Base-by-base conservation (phyloP, 306 rosid genomes). In the Datisca glomerata region DNA sequence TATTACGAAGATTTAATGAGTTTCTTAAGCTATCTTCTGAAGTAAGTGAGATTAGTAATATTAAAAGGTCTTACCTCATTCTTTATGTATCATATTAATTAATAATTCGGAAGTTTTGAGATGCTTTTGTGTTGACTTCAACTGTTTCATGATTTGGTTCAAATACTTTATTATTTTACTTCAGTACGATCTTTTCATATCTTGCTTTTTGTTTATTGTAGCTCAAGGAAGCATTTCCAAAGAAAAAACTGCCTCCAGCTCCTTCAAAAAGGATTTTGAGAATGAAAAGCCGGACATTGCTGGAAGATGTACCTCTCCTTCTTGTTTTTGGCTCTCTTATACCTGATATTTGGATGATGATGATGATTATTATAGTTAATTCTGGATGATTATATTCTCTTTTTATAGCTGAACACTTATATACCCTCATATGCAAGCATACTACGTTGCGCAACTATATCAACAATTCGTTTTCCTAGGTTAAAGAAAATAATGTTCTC, bases 1-100 rank as follows among this genome's bases (percentile, higher is more conserved):
- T 80, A 63, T 58, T 78, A 41, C 77, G 91, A 60, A 77, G 97
- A 80, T 89, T 69, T 68, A 83, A 41, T 3, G 86, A 83, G 55
- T 89, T 89, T 61, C 47, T 80, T 32, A 58, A 74, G 47, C 72
- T 89, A 24, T 77, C 41, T 53, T 65, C 75, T 21, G 81, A 89
- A 35, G 97, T 89, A 53, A 69, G 78, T 65, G 41, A 15, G 0
- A 43, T 37, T 24, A 18, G n/a, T n/a, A n/a, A n/a, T n/a, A n/a
- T n/a, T n/a, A n/a, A n/a, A n/a, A n/a, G n/a, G n/a, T n/a, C n/a
- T n/a, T n/a, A n/a, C n/a, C n/a, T n/a, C n/a, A n/a, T n/a, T n/a
- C n/a, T n/a, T n/a, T n/a, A n/a, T n/a, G n/a, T n/a, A n/a, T n/a
- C n/a, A n/a, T n/a, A n/a, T n/a, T n/a, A n/a, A n/a, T n/a, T n/a